phyloP scores from a whole-genome alignment of 179 eudicot genomes.

The Dionaea muscipula region DNA sequence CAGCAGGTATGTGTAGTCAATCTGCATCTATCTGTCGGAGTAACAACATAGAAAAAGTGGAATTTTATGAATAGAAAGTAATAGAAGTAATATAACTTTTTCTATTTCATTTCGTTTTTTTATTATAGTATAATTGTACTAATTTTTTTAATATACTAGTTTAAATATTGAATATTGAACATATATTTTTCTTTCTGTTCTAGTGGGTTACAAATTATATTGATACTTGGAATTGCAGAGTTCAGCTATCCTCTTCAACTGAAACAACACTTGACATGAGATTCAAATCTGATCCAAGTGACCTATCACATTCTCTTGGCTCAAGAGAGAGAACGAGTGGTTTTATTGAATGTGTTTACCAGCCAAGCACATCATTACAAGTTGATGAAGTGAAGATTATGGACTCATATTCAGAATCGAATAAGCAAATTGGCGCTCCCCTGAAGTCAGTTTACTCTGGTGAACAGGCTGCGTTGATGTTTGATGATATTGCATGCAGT shows the following conservation, averaged over 20 bases:
- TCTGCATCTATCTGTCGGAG: no score
- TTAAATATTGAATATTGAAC: no score
- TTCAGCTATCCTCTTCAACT: constrained; percentile 32
- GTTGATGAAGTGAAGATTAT: constrained; percentile 29
- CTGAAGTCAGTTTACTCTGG: constrained; percentile 25
- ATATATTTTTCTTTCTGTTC: no score
- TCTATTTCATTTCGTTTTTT: no score
- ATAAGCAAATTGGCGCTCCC: constrained; percentile 17
- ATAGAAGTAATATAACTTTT: no score
- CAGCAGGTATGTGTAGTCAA: constrained; percentile 32
- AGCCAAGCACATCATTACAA: constrained; percentile 27
- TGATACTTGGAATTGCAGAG: constrained; percentile 25
- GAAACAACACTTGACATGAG: constrained; percentile 34
- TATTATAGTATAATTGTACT: no score
- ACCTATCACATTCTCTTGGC: constrained; percentile 34
- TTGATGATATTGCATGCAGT: constrained; percentile 17
- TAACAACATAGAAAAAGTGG: no score
- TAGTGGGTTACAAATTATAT: not conserved
- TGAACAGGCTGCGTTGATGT: constrained; percentile 21
- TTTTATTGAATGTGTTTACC: constrained; percentile 45
- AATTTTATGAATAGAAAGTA: no score
- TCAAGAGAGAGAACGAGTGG: constrained; percentile 36
- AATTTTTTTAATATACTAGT: no score
- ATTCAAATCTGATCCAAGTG: constrained; percentile 39
- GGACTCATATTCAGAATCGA: constrained; percentile 24